Conservation (phyloP, 148 eudicot genomes). For the Oxyria digyna region DNA sequence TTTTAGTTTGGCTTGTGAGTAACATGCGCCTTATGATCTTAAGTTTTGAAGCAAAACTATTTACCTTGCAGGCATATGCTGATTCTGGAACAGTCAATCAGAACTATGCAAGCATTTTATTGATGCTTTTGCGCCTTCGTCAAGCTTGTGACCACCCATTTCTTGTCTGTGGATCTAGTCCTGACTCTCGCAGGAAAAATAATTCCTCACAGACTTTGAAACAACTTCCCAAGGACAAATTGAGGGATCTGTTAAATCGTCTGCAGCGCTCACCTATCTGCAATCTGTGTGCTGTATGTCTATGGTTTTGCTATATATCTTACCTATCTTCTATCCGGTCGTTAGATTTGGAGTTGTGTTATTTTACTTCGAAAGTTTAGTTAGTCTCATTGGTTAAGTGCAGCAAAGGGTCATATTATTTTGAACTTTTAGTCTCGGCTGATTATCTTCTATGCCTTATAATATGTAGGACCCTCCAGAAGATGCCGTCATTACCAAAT, state of each 20-base stretch:
- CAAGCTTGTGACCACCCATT: conserved; percentile 99
- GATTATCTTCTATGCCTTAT: conserved; percentile 10
- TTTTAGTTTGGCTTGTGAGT: not conserved
- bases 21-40: not conserved
- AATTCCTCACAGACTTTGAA: conserved; percentile 45
- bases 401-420: not conserved
- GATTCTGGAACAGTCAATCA: conserved; percentile 92
- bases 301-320: conserved; percentile 9
- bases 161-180: conserved; percentile 69
- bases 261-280: conserved; percentile 65
- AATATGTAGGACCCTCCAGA: conserved; percentile 85
- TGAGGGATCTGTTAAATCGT: conserved; percentile 34
- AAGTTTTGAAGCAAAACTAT: not conserved
- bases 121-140: conserved; percentile 95
- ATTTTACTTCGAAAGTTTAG: not conserved
- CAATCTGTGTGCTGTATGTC: conserved; percentile 54
- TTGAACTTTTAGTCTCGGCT: not conserved
- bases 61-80: conserved; percentile 67
- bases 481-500: conserved; percentile 78
- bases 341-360: not conserved
- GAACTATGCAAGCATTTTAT: conserved; percentile 88
- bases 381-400: not conserved
- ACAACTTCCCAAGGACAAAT: conserved; percentile 43
- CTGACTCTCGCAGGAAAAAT: conserved; percentile 40
- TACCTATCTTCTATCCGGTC: not conserved